phyloP scores from a whole-genome alignment of 352 stramenopile genomes.

The Phytophthora pseudosyringae region DNA sequence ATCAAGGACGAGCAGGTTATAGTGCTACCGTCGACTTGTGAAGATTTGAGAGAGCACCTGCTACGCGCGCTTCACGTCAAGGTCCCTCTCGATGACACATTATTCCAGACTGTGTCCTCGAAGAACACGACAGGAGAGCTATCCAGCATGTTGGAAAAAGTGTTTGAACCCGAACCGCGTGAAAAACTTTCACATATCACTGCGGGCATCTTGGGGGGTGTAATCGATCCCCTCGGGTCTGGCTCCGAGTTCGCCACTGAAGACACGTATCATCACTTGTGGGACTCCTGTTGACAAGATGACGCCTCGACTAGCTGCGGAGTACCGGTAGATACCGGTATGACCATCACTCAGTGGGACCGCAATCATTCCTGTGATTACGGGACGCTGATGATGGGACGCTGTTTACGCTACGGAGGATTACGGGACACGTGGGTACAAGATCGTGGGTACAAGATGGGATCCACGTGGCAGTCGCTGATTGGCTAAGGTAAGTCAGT shows the following conservation, averaged over 20 bases:
- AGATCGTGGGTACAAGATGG: too few relatives aligned
- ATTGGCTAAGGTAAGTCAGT: too few relatives aligned
- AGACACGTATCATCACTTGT: constrained; percentile 21
- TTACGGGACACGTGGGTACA: too few relatives aligned
- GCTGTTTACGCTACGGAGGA: too few relatives aligned
- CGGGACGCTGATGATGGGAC: too few relatives aligned
- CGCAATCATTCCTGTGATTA: too few relatives aligned
- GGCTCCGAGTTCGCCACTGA: constrained; percentile 5
- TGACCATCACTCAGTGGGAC: too few relatives aligned
- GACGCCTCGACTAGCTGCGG: too few relatives aligned
- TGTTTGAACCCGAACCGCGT: constrained; percentile 23
- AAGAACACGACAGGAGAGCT: constrained; percentile 20
- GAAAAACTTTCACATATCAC: constrained; percentile 9
- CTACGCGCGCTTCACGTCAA: constrained; percentile 16
- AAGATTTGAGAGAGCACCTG: constrained; percentile 24
- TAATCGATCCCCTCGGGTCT: constrained; percentile 12
- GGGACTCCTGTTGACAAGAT: too few relatives aligned
- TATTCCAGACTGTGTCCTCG: constrained; percentile 10
- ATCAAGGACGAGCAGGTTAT: constrained; percentile 21
- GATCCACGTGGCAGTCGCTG: too few relatives aligned
- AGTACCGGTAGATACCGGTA: too few relatives aligned
- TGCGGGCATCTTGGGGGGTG: not conserved
- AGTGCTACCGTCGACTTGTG: constrained; percentile 20
- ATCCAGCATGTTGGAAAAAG: constrained; percentile 5
- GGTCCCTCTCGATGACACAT: constrained; percentile 4